Evolutionary conservation across 371 early-diverging fungal genomes (phyloP).

Genomic region (Lichtheimia hyalospora): DNA sequence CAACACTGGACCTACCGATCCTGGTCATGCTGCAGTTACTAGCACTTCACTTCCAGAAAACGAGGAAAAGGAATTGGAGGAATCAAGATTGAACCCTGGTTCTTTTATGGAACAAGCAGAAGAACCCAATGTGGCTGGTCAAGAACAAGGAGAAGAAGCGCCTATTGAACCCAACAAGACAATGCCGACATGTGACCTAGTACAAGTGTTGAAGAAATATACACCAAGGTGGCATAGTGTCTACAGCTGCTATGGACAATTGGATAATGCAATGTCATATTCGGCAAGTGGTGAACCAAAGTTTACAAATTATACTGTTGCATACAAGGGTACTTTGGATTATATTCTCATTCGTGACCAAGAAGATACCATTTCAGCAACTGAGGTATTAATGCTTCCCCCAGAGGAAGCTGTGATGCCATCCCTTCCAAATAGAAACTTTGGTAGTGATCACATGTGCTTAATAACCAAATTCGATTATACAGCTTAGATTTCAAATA

Average conservation of each 20-base stretch:
- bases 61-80: constrained; percentile 23
- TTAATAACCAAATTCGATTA: constrained; percentile 34
- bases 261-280: constrained; percentile 9
- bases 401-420: constrained; percentile 38
- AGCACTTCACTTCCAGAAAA: constrained; percentile 9
- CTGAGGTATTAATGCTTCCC: constrained; percentile 37
- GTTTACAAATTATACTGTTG: constrained; percentile 52
- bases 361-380: constrained; percentile 12
- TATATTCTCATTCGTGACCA: constrained; percentile 44
- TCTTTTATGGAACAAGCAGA: constrained; percentile 4
- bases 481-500: background rate
- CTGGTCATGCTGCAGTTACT: constrained; percentile 34
- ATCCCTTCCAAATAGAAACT: constrained; percentile 54
- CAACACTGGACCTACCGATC: constrained; percentile 56
- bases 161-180: background rate
- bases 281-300: constrained; percentile 46
- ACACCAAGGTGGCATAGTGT: constrained; percentile 32
- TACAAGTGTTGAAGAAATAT: constrained; percentile 6
- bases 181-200: constrained; percentile 17
- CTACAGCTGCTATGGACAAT: constrained; percentile 24
- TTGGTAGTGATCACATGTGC: constrained; percentile 62
- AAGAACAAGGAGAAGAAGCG: background rate
- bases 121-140: background rate
- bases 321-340: constrained; percentile 56
- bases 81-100: constrained; percentile 19